These are phyloP conservation scores for Dacryopinax spathularia DNA, from an alignment of 768 basidiomycete genomes.

Conservation along the genomic window DNA sequence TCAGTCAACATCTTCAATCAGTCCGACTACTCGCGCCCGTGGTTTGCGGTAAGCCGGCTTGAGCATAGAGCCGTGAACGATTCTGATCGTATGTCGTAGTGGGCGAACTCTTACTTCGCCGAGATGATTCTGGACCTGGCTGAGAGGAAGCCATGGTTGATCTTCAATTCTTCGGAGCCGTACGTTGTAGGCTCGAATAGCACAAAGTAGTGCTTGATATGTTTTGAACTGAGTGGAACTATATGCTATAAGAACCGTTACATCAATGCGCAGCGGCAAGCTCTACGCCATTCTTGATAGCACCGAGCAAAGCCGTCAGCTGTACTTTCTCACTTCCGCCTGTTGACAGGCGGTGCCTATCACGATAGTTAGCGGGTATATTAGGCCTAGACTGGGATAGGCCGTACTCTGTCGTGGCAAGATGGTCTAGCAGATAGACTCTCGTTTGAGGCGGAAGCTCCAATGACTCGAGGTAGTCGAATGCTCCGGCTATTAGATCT, in stretches of 20 bases:
- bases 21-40: conserved; percentile 48
- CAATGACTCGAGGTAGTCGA: conserved; percentile 75
- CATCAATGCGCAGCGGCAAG: conserved; percentile 14
- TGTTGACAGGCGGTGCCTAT: conserved; percentile 76
- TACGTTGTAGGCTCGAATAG: conserved; percentile 35
- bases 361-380: background rate
- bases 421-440: conserved; percentile 78
- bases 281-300: conserved; percentile 87
- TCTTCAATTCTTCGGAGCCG: conserved; percentile 40
- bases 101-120: conserved; percentile 40
- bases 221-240: background rate
- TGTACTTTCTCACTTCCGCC: conserved; percentile 93
- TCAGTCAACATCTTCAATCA: conserved; percentile 48
- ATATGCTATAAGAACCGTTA: background rate
- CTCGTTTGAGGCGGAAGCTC: conserved; percentile 77
- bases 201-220: background rate
- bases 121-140: conserved; percentile 72
- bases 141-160: conserved; percentile 52
- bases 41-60: conserved; percentile 55
- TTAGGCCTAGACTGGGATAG: background rate
- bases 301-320: conserved; percentile 74
- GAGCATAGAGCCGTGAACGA: background rate
- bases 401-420: conserved; percentile 90
- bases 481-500: conserved; percentile 82
- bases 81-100: too few species aligned